Conservation (phyloP, 2,329 filamentous ascomycete species). For the Cordyceps cateniannulata region DNA sequence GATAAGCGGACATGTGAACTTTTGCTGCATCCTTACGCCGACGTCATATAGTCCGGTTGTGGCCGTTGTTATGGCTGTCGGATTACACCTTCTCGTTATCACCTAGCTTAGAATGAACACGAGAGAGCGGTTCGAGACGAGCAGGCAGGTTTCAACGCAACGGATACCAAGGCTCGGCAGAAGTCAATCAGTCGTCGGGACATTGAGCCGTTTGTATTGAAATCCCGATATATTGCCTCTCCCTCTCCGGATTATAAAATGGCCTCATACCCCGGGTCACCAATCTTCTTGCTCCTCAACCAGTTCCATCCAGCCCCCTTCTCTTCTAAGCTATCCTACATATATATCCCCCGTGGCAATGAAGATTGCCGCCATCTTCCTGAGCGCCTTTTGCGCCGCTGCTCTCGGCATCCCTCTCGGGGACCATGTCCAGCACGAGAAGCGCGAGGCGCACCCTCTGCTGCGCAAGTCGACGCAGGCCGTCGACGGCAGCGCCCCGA, state of each 20-base stretch:
- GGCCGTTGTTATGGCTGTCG: background rate
- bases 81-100: background rate
- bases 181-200: no score
- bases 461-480: background rate
- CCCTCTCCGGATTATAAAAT: no score
- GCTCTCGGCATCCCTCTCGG: background rate
- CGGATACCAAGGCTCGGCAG: no score
- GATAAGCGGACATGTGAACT: background rate
- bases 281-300: no score
- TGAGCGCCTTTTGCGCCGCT: slow-evolving; percentile 2
- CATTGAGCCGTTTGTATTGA: no score
- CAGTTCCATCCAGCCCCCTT: no score
- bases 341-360: background rate
- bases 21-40: background rate
- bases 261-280: no score
- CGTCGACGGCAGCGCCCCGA: no score
- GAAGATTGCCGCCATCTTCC: slow-evolving; percentile 4
- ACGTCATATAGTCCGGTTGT: background rate
- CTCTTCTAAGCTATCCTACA: no score
- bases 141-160: no score
- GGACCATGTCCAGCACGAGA: slow-evolving; percentile 7
- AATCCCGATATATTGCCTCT: no score
- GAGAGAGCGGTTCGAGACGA: no score
- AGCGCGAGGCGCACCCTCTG: background rate
- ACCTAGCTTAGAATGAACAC: background rate